Percentiles rank a stretch among this genome's conserved stretches.
Evolutionary conservation across 2,329 filamentous ascomycete species (phyloP).

Genomic region (Penicillium thymicola): DNA sequence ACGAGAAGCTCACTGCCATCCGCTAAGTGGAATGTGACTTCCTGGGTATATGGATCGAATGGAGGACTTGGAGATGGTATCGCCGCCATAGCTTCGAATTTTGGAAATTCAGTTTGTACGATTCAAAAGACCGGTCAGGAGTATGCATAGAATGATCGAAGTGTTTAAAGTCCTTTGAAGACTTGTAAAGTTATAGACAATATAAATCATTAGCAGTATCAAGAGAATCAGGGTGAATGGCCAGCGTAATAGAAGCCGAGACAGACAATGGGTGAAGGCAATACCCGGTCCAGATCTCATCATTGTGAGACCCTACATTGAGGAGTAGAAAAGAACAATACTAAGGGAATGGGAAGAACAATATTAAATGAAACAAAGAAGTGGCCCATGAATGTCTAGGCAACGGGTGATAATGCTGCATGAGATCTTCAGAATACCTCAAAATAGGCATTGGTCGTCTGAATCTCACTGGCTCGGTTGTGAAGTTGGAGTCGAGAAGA

Average conservation of each 20-base stretch:
- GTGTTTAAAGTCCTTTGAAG: not conserved
- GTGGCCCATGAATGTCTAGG: not conserved
- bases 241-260: conserved; percentile 18
- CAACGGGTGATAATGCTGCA: not conserved
- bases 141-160: not conserved
- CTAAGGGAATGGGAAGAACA: conserved; percentile 20
- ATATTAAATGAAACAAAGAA: conserved; percentile 21
- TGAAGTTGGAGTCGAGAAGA: not conserved
- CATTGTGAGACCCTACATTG: conserved; percentile 1
- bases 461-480: not conserved
- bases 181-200: not conserved
- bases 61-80: conserved; percentile 9
- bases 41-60: conserved; percentile 54
- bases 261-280: conserved; percentile 29
- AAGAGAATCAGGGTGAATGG: conserved; percentile 10
- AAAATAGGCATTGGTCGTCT: not conserved
- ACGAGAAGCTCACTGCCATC: conserved; percentile 46
- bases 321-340: conserved; percentile 24
- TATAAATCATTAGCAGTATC: not conserved
- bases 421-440: not conserved
- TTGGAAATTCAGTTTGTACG: not conserved
- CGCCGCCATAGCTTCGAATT: conserved; percentile 4
- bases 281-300: not conserved
- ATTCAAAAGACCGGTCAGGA: conserved; percentile 8
- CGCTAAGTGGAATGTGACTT: conserved; percentile 45